Conservation (phyloP, 371 early-diverging fungal species). For the Chytridium lagenaria region DNA sequence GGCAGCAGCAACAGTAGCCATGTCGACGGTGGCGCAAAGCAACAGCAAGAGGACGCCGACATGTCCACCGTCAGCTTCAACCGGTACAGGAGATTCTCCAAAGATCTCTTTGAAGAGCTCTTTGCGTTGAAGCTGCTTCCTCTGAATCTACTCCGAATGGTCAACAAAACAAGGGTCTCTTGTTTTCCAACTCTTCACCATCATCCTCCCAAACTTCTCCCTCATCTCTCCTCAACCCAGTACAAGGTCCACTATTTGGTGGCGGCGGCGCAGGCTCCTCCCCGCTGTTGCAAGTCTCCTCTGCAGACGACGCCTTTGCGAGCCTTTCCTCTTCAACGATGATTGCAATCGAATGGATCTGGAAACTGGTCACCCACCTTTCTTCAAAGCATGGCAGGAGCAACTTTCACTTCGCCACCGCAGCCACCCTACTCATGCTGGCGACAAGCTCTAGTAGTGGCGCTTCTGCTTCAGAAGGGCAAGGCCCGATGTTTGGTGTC, state of each 20-base stretch:
- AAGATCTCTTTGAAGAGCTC: constrained; percentile 13
- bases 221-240: constrained; percentile 14
- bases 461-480: too few relatives aligned
- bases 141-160: neutral
- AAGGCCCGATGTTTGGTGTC: neutral
- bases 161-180: neutral
- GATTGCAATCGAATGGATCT: neutral
- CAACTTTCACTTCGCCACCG: too few relatives aligned
- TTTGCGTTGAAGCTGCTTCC: constrained; percentile 9
- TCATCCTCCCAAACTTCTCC: neutral
- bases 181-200: neutral
- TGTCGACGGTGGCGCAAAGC: too few relatives aligned
- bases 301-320: too few relatives aligned
- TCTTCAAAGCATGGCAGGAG: neutral
- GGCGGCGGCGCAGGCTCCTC: neutral
- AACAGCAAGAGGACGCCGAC: too few relatives aligned
- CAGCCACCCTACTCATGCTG: too few relatives aligned
- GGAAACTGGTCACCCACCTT: neutral
- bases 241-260: neutral
- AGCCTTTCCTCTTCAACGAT: neutral
- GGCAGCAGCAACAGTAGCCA: neutral
- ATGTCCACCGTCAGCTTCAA: constrained; percentile 3
- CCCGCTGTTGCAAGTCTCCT: too few relatives aligned
- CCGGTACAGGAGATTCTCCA: constrained; percentile 7
- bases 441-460: neutral